A percentile compares a stretch with the other conserved stretches of the same genome.
Conservation (phyloP, 192 early-diverging fungal species). For the Podila epicladia region DNA sequence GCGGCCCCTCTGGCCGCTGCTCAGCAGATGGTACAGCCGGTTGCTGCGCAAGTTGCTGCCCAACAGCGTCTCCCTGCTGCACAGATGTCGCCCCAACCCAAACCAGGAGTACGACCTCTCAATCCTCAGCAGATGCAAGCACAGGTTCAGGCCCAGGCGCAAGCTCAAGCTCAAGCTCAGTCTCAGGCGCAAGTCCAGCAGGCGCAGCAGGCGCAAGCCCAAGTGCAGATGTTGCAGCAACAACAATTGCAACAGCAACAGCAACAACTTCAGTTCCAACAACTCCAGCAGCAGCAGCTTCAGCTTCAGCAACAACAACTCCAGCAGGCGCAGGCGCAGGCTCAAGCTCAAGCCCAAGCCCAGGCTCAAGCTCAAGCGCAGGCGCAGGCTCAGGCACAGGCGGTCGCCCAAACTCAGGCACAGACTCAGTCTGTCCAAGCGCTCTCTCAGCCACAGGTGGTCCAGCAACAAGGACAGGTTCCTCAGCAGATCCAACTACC, state of each 20-base stretch:
- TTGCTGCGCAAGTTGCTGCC: slow-evolving; percentile 21
- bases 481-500: slow-evolving; percentile 22
- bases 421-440: slow-evolving; percentile 16
- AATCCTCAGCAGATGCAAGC: slow-evolving; percentile 39
- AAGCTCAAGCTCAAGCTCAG: slow-evolving; percentile 20
- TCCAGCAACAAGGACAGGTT: slow-evolving; percentile 20
- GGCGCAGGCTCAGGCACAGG: slow-evolving; percentile 30
- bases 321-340: slow-evolving; percentile 13
- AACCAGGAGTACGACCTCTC: slow-evolving; percentile 43
- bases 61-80: slow-evolving; percentile 24
- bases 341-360: slow-evolving; percentile 20
- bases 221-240: slow-evolving; percentile 33
- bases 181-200: slow-evolving; percentile 21
- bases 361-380: slow-evolving; percentile 25
- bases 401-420: slow-evolving; percentile 24
- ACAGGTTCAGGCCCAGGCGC: slow-evolving; percentile 24
- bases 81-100: slow-evolving; percentile 44
- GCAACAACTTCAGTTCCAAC: slow-evolving; percentile 39
- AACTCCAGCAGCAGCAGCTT: slow-evolving; percentile 35
- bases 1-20: slow-evolving; percentile 17
- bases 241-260: slow-evolving; percentile 41
- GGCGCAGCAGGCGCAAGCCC: slow-evolving; percentile 21
- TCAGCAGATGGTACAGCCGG: slow-evolving; percentile 43
- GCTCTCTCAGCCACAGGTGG: not conserved
- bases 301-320: slow-evolving; percentile 26